A percentile compares a stretch with the other conserved stretches of the same genome.
Conservation (phyloP, 2,329 filamentous ascomycete species). For the Aspergillus persii region DNA sequence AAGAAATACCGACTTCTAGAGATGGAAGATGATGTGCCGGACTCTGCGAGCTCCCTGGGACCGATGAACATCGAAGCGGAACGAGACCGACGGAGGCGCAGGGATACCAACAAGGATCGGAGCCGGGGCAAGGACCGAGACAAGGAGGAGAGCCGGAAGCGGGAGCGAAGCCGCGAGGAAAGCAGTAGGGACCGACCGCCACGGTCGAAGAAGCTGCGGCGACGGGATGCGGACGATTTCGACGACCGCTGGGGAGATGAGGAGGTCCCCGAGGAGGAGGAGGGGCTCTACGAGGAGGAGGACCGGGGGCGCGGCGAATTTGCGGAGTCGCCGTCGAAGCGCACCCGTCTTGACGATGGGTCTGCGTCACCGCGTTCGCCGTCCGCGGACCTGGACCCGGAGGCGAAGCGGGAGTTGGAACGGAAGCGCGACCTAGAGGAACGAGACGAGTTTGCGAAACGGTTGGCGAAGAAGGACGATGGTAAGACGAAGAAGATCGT, state of each 20-base stretch:
- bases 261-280: constrained; percentile 47
- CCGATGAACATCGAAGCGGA: constrained; percentile 37
- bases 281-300: constrained; percentile 41
- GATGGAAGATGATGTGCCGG: constrained; percentile 49
- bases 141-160: constrained; percentile 39
- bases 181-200: constrained; percentile 43
- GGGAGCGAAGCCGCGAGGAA: constrained; percentile 36
- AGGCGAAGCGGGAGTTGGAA: constrained; percentile 56
- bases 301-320: constrained; percentile 57
- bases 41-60: constrained; percentile 29
- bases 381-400: constrained; percentile 58
- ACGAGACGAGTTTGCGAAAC: constrained; percentile 74
- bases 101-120: constrained; percentile 24
- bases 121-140: constrained; percentile 19
- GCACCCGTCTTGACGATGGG: constrained; percentile 64
- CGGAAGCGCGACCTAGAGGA: constrained; percentile 69
- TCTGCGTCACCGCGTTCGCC: constrained; percentile 30
- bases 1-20: constrained; percentile 56
- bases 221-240: constrained; percentile 55
- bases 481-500: constrained; percentile 67
- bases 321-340: constrained; percentile 67
- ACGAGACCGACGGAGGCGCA: constrained; percentile 32
- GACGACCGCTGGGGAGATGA: constrained; percentile 83
- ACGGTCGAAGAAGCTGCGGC: constrained; percentile 52
- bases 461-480: constrained; percentile 69